These are phyloP conservation scores for Salvia miltiorrhiza DNA, from an alignment of 257 asterid species.

Conservation along the genomic window DNA sequence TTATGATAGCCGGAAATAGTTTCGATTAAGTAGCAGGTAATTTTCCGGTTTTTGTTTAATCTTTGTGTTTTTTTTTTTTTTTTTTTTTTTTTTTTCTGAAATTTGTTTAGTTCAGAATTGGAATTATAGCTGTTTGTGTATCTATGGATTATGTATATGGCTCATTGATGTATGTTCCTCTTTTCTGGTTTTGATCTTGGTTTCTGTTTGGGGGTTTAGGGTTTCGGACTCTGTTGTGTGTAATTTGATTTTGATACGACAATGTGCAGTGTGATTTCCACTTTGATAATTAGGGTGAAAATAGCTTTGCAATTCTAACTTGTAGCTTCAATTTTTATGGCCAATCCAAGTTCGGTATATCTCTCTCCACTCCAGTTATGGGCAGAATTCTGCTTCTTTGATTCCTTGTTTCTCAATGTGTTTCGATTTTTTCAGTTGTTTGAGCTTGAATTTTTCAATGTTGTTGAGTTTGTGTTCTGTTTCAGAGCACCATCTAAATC, in stretches of 20 bases:
- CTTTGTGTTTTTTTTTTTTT: background rate
- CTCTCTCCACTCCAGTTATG: background rate
- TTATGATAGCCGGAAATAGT: conserved; percentile 46
- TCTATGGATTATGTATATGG: conserved; percentile 8
- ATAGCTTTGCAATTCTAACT: background rate
- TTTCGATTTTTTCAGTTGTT: no score
- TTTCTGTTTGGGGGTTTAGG: background rate
- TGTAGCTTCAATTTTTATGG: background rate
- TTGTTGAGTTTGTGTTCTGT: background rate
- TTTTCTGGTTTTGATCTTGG: background rate
- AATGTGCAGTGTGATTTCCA: background rate
- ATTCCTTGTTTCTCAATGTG: background rate
- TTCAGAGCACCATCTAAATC: background rate
- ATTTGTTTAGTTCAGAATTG: background rate
- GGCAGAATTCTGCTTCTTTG: background rate
- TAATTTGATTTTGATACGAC: background rate
- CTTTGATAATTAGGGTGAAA: background rate
- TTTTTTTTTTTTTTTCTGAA: background rate
- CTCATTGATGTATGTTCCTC: background rate
- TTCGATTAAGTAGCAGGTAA: background rate
- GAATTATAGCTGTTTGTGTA: background rate
- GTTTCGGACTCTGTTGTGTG: background rate
- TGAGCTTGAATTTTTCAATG: background rate
- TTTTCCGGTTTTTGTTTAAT: background rate
- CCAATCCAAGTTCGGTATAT: background rate